Evolutionary conservation across 495 filamentous ascomycete species (phyloP), one percentile per base, ranked within the genome.

Genomic region (Aspergillus hancockii): DNA sequence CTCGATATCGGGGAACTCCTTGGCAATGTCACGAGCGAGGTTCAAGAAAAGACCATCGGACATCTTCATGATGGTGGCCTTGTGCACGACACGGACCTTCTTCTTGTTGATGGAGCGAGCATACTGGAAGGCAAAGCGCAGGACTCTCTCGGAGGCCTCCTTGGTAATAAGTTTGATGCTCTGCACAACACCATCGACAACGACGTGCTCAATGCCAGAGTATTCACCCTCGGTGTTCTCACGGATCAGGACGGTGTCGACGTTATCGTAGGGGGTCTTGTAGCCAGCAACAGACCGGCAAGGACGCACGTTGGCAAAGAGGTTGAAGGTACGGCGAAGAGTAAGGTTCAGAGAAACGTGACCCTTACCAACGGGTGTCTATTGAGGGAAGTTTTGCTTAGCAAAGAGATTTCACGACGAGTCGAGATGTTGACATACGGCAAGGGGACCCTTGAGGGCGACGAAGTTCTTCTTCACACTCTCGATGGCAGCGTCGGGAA

Each of bases 51-150:
- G 90, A 78, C 94, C 94, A 77, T 98, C 94, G 76, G 84, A 89
- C 95, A 98, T 98, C 88, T 98, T 98, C 94, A 98, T 98, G 82
- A 98, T 98, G 68, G 95, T 98, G 69, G 93, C 94, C 85, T 98
- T 98, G 86, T 98, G 93, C 53, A 98, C 94, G 40, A 89, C 93
- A 62, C 94, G 90, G 60, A 98, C 94, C 86, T 97, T 97, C 73
- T 85, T 90, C 82, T 89, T 89, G 69, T 92, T 90, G 63, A 97
- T 90, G 52, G 90, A 84, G 74, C 92, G 83, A 66, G 94, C 94
- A 69, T 98, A 92, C 76, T 98, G 93, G 87, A 98, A 98, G 59
- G 95, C 94, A 76, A 91, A 98, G 62, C 91, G 86, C 38, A 97
- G 85, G 41, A 98, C 95, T 60, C 94, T 86, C 85, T 98, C 94